Base-by-base conservation (phyloP, 1,284 basidiomycete genomes). In the Sporisorium reilianum region DNA sequence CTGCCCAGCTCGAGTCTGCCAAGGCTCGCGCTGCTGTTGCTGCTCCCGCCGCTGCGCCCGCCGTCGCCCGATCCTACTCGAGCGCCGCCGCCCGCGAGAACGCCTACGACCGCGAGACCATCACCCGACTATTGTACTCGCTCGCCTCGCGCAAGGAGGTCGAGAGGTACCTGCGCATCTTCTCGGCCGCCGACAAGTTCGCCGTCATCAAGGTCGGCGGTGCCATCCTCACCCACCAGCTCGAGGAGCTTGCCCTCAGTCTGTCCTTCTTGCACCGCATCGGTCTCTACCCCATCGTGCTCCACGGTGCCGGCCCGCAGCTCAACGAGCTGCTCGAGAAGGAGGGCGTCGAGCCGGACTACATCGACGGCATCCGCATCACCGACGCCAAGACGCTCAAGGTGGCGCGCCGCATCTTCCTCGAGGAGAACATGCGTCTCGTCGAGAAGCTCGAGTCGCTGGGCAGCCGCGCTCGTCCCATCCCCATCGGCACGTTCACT, bases 161-260 rank as follows among this genome's bases (percentile, higher is more conserved):
- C 53, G 83, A 84, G 72, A 63, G 83, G 25, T 84, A 84, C 63
- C 71, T 84, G n/a, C 83, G 83, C 68, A 84, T 84, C 72, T 84
- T 84, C 58, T 76, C 73, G 28, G 74, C 83, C 8, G 83, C 83
- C 20, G 81, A 81, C 80, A 84, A 79, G 67, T 84, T 84, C 54
- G 83, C 83, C 54, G 83, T 84, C 54, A 75, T 84, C 74, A 84
- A 84, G 72, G 83, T 84, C 23, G 83, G 83, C 36, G 83, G 83
- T 40, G 83, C 83, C 30, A 84, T 84, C 54, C 72, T 84, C 48
- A 84, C 83, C 41, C 78, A 84, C 53, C 77, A 84, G 77, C 79
- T 84, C 26, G 83, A 84, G 50, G 83, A 84, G 62, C 76, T 84
- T 6, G 83, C 83, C 7, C 76, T 84, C 54, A 81, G 79, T 55